phyloP scores from a whole-genome alignment of 169 alveolate genomes.

The Plasmodium reichenowi region DNA sequence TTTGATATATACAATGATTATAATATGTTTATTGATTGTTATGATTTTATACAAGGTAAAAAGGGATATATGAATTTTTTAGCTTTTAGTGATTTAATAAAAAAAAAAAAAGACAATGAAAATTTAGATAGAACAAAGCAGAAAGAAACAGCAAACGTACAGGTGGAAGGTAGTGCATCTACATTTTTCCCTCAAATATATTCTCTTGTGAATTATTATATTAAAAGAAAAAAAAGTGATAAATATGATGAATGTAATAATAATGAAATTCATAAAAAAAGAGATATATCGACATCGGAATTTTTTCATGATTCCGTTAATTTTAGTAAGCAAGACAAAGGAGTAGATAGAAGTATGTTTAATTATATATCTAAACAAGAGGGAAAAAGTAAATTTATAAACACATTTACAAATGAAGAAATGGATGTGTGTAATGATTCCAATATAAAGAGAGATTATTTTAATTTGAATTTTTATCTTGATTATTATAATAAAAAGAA shows the following conservation, averaged over 20 bases:
- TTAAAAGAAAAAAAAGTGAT: background rate
- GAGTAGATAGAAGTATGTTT: background rate
- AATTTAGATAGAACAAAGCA: background rate
- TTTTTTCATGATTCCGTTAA: background rate
- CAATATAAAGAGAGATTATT: conserved; percentile 23
- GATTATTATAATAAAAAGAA: conserved; percentile 28
- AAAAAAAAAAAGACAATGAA: background rate
- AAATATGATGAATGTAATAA: background rate
- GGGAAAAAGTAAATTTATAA: background rate
- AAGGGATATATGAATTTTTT: conserved; percentile 14
- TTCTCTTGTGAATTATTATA: too few relatives aligned
- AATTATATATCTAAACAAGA: background rate
- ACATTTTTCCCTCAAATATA: too few relatives aligned
- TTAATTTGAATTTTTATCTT: conserved; percentile 16
- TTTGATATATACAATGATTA: conserved; percentile 53
- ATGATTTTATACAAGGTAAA: conserved; percentile 7
- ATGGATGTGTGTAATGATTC: conserved; percentile 9
- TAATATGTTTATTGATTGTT: conserved; percentile 28
- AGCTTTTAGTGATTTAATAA: conserved; percentile 29
- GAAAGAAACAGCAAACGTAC: background rate
- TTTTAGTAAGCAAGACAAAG: background rate
- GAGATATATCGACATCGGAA: background rate
- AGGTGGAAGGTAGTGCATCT: too few relatives aligned
- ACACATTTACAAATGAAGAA: background rate
- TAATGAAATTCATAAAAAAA: background rate